A percentile compares a stretch with the other conserved stretches of the same genome.
These are phyloP conservation scores for Acer negundo DNA, from an alignment of 345 rosid species.

Conservation along the genomic window DNA sequence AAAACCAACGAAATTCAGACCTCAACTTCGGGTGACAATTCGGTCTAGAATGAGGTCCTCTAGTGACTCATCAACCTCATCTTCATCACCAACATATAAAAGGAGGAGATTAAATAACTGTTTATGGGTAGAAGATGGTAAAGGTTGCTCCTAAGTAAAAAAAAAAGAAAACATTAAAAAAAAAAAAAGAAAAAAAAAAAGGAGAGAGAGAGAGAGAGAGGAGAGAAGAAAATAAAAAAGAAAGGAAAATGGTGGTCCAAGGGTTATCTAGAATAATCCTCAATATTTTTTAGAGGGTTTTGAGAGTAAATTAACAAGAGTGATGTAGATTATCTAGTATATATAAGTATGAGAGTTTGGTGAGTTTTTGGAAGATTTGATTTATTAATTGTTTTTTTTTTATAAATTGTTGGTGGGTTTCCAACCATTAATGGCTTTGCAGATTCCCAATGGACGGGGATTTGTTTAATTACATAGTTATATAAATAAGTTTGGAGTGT, in stretches of 20 bases:
- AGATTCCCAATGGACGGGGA: slow-evolving; percentile 91
- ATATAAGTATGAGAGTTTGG: slow-evolving; percentile 39
- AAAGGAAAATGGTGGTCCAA: slow-evolving; percentile 33
- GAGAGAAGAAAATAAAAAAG: not conserved
- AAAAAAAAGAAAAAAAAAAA: not conserved
- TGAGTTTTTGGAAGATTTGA: slow-evolving; percentile 37
- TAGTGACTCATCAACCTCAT: slow-evolving; percentile 55
- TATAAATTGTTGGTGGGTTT: slow-evolving; percentile 39
- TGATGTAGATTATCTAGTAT: slow-evolving; percentile 38
- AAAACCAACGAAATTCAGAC: slow-evolving; percentile 52
- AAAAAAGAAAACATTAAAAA: slow-evolving; percentile 21
- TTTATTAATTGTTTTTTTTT: slow-evolving; percentile 35
- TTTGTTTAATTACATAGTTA: slow-evolving; percentile 23
- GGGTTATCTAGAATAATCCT: slow-evolving; percentile 41
- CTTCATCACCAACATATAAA: slow-evolving; percentile 51
- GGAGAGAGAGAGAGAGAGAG: not conserved
- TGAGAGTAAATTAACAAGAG: slow-evolving; percentile 40
- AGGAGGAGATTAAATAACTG: slow-evolving; percentile 70
- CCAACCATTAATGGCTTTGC: slow-evolving; percentile 58
- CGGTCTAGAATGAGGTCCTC: slow-evolving; percentile 59
- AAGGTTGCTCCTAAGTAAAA: slow-evolving; percentile 53
- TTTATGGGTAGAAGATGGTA: slow-evolving; percentile 69
- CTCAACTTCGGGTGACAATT: slow-evolving; percentile 68
- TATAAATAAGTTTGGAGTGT: slow-evolving; percentile 25
- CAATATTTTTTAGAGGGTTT: slow-evolving; percentile 44